Evolutionary conservation across 1,284 basidiomycete species (phyloP).

Genomic region (Somion occarium): DNA sequence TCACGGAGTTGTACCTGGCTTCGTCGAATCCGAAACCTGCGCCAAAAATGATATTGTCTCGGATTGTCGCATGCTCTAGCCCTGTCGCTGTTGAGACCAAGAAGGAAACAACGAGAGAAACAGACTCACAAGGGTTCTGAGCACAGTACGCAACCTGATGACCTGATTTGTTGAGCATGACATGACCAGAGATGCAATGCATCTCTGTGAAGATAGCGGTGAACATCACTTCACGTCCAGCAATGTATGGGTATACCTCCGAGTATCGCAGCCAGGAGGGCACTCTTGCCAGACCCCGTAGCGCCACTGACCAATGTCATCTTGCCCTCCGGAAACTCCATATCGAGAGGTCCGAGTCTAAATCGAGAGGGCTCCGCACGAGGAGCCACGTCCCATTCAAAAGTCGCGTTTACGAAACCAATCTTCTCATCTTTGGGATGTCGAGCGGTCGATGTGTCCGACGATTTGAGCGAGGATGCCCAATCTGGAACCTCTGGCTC

Average conservation of each 20-base stretch:
- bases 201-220: slow-evolving; percentile 45
- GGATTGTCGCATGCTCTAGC: slow-evolving; percentile 73
- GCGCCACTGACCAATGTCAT: slow-evolving; percentile 68
- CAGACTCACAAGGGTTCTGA: slow-evolving; percentile 55
- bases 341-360: slow-evolving; percentile 51
- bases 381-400: slow-evolving; percentile 49
- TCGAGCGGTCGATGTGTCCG: slow-evolving; percentile 11
- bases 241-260: slow-evolving; percentile 42
- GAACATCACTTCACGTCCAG: neutral
- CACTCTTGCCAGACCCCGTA: slow-evolving; percentile 79
- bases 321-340: slow-evolving; percentile 54
- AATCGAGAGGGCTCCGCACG: slow-evolving; percentile 34
- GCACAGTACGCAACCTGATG: slow-evolving; percentile 64
- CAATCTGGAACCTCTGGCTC: slow-evolving; percentile 65
- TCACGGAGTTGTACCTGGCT: slow-evolving; percentile 63
- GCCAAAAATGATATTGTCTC: slow-evolving; percentile 81
- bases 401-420: slow-evolving; percentile 50
- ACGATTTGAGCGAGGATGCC: slow-evolving; percentile 50
- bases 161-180: slow-evolving; percentile 59
- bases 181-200: slow-evolving; percentile 56
- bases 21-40: slow-evolving; percentile 61
- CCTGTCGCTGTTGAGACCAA: slow-evolving; percentile 29
- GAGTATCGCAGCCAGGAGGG: slow-evolving; percentile 58
- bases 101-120: slow-evolving; percentile 9
- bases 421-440: slow-evolving; percentile 25